Evolutionary conservation across 2,329 filamentous ascomycete species (phyloP).

Genomic region (Cladosporium cucumerinum): DNA sequence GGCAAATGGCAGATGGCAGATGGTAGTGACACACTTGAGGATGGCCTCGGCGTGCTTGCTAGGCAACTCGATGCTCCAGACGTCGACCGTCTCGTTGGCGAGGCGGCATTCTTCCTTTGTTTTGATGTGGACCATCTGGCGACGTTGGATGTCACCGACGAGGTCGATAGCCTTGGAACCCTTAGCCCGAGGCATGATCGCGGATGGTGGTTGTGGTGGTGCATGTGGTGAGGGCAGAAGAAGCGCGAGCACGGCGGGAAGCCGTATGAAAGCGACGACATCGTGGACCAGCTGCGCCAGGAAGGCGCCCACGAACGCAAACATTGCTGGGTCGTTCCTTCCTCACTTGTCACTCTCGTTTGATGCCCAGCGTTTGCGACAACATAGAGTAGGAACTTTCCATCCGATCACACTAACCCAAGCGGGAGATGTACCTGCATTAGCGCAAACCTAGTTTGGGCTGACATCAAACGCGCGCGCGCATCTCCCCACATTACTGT

Average conservation of each 20-base stretch:
- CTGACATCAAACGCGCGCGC: neutral
- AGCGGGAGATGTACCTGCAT: slow-evolving; percentile 7
- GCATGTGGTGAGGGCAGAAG: slow-evolving; percentile 19
- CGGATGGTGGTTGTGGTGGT: slow-evolving; percentile 21
- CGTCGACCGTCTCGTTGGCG: slow-evolving; percentile 52
- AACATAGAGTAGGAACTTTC: neutral
- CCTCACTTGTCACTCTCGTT: slow-evolving; percentile 14
- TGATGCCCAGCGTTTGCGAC: slow-evolving; percentile 2
- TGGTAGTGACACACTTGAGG: slow-evolving; percentile 58
- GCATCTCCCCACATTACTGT: neutral
- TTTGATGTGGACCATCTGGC: slow-evolving; percentile 41
- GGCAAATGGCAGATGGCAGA: neutral
- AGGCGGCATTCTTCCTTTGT: slow-evolving; percentile 51
- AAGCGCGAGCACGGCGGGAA: slow-evolving; percentile 13
- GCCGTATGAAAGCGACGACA: slow-evolving; percentile 17
- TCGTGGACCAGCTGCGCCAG: slow-evolving; percentile 14
- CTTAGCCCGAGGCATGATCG: slow-evolving; percentile 20
- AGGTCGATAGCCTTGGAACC: slow-evolving; percentile 8
- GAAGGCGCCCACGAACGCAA: slow-evolving; percentile 18
- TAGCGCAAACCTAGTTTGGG: neutral
- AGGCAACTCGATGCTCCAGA: slow-evolving; percentile 69
- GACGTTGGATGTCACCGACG: slow-evolving; percentile 18
- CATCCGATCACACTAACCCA: neutral
- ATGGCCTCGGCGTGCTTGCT: slow-evolving; percentile 68
- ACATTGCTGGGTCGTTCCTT: slow-evolving; percentile 19